Evolutionary conservation across 192 early-diverging fungal genomes (phyloP).

Genomic region (Cetraspora pellucida): DNA sequence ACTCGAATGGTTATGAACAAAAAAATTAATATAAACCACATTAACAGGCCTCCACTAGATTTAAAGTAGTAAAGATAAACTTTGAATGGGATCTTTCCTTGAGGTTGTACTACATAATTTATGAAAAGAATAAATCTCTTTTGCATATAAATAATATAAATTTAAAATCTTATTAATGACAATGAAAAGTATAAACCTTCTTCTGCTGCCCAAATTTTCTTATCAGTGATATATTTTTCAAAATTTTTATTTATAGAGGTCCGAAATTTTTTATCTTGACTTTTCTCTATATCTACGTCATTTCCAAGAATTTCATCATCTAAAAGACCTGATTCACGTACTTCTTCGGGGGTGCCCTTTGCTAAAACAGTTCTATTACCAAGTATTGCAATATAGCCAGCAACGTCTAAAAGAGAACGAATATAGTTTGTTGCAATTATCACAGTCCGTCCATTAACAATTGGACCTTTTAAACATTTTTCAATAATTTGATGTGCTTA

Average conservation of each 20-base stretch:
- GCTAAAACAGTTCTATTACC: slow-evolving; percentile 45
- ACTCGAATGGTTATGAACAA: slow-evolving; percentile 47
- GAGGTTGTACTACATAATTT: slow-evolving; percentile 49
- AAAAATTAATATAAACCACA: slow-evolving; percentile 61
- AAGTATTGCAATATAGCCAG: slow-evolving; percentile 59
- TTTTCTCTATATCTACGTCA: background rate
- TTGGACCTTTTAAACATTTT: slow-evolving; percentile 69
- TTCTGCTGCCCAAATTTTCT: slow-evolving; percentile 44
- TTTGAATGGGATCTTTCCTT: slow-evolving; percentile 74
- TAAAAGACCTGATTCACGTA: slow-evolving; percentile 41
- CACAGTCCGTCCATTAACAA: slow-evolving; percentile 77
- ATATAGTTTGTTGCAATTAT: slow-evolving; percentile 90
- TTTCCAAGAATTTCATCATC: slow-evolving; percentile 37
- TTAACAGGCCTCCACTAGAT: slow-evolving; percentile 60
- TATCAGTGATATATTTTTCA: slow-evolving; percentile 36
- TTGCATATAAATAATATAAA: background rate
- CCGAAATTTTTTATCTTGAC: background rate
- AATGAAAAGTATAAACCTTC: slow-evolving; percentile 40
- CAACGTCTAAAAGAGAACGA: slow-evolving; percentile 57
- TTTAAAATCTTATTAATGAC: background rate
- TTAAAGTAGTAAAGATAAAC: slow-evolving; percentile 80
- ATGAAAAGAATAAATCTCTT: background rate
- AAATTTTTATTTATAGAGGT: background rate
- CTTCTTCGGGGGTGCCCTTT: slow-evolving; percentile 42
- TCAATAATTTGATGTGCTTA: slow-evolving; percentile 76